These are phyloP conservation scores for Craspedostauros australis DNA, from an alignment of 108 stramenopile species.

Conservation along the genomic window DNA sequence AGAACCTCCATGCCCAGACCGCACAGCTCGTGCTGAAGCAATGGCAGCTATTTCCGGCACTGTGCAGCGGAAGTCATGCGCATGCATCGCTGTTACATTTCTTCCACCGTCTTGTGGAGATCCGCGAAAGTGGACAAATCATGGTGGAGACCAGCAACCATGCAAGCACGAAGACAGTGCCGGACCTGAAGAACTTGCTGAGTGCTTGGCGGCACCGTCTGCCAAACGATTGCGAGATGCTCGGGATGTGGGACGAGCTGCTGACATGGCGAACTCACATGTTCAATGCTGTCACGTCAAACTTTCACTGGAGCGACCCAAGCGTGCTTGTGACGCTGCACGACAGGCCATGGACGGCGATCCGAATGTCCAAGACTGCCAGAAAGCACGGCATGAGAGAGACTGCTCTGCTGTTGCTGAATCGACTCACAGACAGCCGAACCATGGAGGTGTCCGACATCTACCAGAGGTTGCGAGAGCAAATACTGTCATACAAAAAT, in stretches of 20 bases:
- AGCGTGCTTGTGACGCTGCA: constrained; percentile 79
- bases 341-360: constrained; percentile 89
- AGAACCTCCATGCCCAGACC: constrained; percentile 81
- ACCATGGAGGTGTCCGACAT: constrained; percentile 87
- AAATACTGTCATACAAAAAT: constrained; percentile 74
- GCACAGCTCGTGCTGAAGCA: constrained; percentile 69
- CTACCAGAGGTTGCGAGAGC: constrained; percentile 88
- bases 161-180: constrained; percentile 60
- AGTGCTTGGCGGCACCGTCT: constrained; percentile 89
- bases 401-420: constrained; percentile 54
- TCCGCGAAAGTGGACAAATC: constrained; percentile 91
- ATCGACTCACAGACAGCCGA: constrained; percentile 45
- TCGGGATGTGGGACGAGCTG: constrained; percentile 89
- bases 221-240: constrained; percentile 82
- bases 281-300: constrained; percentile 70
- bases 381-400: constrained; percentile 80
- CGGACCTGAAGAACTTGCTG: constrained; percentile 85
- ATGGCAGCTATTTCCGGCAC: constrained; percentile 63
- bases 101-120: constrained; percentile 90
- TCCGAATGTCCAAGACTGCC: constrained; percentile 78
- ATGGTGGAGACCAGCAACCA: constrained; percentile 85
- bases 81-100: constrained; percentile 77
- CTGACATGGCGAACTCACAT: constrained; percentile 84
- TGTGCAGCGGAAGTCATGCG: constrained; percentile 58
- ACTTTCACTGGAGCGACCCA: constrained; percentile 80